phyloP scores from a whole-genome alignment of 768 basidiomycete genomes.

The Amanita rimosa region DNA sequence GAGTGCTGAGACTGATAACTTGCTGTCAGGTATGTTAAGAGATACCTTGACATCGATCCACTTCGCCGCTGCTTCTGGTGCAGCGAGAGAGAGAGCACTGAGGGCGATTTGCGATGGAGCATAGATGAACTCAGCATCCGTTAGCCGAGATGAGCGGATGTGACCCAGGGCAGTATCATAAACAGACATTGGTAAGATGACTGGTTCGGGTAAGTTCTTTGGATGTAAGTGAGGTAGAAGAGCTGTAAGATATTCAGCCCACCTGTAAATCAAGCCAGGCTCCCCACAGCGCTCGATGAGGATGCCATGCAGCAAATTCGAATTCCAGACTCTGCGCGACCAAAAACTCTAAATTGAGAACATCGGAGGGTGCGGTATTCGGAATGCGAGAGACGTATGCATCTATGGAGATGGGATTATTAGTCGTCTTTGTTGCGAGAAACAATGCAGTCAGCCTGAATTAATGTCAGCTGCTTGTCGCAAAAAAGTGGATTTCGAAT shows the following conservation, averaged over 20 bases:
- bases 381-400: slow-evolving; percentile 76
- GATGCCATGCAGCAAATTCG: slow-evolving; percentile 90
- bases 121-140: slow-evolving; percentile 86
- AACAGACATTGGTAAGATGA: slow-evolving; percentile 13
- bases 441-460: slow-evolving; percentile 89
- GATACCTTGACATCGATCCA: slow-evolving; percentile 43
- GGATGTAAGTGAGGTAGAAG: background rate
- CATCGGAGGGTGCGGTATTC: slow-evolving; percentile 68
- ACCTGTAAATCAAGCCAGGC: slow-evolving; percentile 86
- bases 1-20: slow-evolving; percentile 17
- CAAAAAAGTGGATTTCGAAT: background rate
- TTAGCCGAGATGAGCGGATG: slow-evolving; percentile 73
- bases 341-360: slow-evolving; percentile 91
- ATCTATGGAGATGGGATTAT: slow-evolving; percentile 83
- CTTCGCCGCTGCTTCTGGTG: slow-evolving; percentile 43
- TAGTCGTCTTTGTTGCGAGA: slow-evolving; percentile 96
- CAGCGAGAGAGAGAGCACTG: slow-evolving; percentile 58
- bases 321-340: slow-evolving; percentile 91
- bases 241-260: slow-evolving; percentile 7
- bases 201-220: background rate
- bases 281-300: slow-evolving; percentile 82
- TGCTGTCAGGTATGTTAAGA: slow-evolving; percentile 9
- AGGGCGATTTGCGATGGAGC: slow-evolving; percentile 91
- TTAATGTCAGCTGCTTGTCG: background rate
- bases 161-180: slow-evolving; percentile 59